Percentiles rank a stretch among this genome's conserved stretches.
These are phyloP conservation scores for Kalmusia sp. DNA, from an alignment of 2,329 filamentous ascomycete genomes.

Conservation along the genomic window DNA sequence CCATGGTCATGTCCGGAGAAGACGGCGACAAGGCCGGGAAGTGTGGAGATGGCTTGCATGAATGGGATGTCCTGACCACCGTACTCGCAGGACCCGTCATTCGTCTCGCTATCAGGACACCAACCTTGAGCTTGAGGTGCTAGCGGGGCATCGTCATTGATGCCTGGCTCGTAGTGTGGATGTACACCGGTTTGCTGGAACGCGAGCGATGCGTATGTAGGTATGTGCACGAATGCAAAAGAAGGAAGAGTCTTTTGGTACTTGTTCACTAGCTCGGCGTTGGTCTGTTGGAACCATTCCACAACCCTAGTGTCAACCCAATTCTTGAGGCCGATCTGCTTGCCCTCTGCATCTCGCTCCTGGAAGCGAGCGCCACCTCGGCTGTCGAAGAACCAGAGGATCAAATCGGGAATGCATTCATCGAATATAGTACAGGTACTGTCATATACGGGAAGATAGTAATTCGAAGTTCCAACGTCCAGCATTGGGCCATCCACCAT, in stretches of 20 bases:
- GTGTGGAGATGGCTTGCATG: conserved; percentile 64
- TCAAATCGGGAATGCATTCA: conserved; percentile 38
- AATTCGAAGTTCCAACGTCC: conserved; percentile 54
- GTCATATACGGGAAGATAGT: conserved; percentile 57
- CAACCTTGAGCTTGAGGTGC: conserved; percentile 42
- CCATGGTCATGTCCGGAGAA: conserved; percentile 72
- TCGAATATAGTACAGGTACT: conserved; percentile 1
- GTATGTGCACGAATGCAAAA: conserved; percentile 62
- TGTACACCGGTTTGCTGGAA: conserved; percentile 55
- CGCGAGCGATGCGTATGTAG: conserved; percentile 19
- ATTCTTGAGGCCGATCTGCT: conserved; percentile 7
- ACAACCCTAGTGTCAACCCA: conserved; percentile 10
- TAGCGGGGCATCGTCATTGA: conserved; percentile 28
- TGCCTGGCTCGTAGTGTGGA: conserved; percentile 49
- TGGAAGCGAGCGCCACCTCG: conserved; percentile 13
- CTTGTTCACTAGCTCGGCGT: conserved; percentile 13
- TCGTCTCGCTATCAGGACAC: conserved; percentile 11
- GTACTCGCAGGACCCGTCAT: conserved; percentile 36
- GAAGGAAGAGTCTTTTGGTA: conserved; percentile 47
- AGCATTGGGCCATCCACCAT: conserved; percentile 41
- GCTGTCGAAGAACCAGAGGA: conserved; percentile 74
- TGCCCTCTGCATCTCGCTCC: conserved; percentile 9
- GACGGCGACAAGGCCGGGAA: conserved; percentile 48
- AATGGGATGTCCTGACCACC: conserved; percentile 61
- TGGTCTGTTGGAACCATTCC: conserved; percentile 8